Percentiles rank a stretch among this genome's conserved stretches.
These are phyloP conservation scores for Neodidymelliopsis sp. DNA, from an alignment of 2,329 filamentous ascomycete species.

Conservation along the genomic window DNA sequence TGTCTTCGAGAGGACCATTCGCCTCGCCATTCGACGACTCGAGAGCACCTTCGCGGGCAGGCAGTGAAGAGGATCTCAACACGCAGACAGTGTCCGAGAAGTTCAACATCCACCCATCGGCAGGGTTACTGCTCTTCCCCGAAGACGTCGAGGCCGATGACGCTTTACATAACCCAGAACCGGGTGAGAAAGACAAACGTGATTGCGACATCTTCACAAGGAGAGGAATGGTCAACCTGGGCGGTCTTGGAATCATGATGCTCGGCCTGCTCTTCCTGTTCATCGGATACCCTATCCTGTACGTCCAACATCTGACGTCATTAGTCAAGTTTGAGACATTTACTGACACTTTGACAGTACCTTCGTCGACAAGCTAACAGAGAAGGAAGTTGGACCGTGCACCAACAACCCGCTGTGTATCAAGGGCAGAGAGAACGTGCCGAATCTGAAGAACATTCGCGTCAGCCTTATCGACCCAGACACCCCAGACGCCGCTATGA, in stretches of 20 bases:
- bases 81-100: conserved; percentile 78
- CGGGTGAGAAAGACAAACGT: conserved; percentile 66
- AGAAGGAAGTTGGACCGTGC: conserved; percentile 49
- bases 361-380: conserved; percentile 59
- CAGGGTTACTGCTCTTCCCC: conserved; percentile 71
- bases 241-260: conserved; percentile 66
- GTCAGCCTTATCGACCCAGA: conserved; percentile 70
- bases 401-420: conserved; percentile 59
- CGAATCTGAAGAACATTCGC: conserved; percentile 67
- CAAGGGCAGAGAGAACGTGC: conserved; percentile 54
- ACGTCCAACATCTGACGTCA: conserved; percentile 47
- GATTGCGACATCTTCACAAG: conserved; percentile 71
- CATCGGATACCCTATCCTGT: conserved; percentile 75
- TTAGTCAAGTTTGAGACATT: neutral
- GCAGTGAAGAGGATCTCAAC: conserved; percentile 72
- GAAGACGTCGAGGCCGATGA: conserved; percentile 79
- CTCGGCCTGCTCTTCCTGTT: conserved; percentile 70
- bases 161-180: conserved; percentile 74
- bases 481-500: conserved; percentile 66
- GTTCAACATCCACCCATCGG: conserved; percentile 74
- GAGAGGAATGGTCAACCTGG: conserved; percentile 70
- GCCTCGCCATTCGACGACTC: conserved; percentile 67
- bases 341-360: conserved; percentile 56
- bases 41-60: conserved; percentile 63
- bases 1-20: conserved; percentile 61